Conservation (phyloP, 257 asterid genomes). For the Anisodus acutangulus region DNA sequence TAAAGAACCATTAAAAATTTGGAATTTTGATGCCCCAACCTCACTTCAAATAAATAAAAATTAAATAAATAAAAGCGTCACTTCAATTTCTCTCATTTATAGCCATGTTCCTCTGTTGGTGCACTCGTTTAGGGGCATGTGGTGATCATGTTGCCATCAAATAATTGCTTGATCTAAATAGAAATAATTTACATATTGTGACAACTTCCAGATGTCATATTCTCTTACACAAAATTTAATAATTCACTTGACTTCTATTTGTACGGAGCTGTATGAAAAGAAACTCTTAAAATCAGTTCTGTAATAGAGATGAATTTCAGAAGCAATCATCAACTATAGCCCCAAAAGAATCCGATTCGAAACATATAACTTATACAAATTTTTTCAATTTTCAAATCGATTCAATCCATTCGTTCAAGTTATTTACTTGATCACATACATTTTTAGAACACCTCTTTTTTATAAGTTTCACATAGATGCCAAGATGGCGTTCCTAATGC, state of each 20-base stretch:
- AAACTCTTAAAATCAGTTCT: too few species aligned
- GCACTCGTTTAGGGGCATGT: constrained; percentile 15
- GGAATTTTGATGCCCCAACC: background rate
- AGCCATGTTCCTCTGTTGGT: constrained; percentile 10
- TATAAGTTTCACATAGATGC: constrained; percentile 41
- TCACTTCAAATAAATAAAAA: background rate
- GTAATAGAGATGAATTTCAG: background rate
- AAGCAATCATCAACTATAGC: background rate
- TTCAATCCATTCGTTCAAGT: background rate
- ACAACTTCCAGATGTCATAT: background rate
- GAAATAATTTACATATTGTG: background rate
- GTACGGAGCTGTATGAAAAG: background rate
- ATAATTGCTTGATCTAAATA: background rate
- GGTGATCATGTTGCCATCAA: background rate
- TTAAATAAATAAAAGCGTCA: background rate
- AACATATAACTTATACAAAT: background rate
- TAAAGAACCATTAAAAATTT: background rate
- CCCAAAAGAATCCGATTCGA: background rate
- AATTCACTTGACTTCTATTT: background rate
- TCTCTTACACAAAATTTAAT: background rate
- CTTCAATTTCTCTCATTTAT: background rate
- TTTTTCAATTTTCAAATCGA: background rate
- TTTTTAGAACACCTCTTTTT: background rate
- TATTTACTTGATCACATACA: background rate
- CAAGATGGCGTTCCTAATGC: constrained; percentile 51